Conservation (phyloP, 129 eudicot species). For the Helianthus tuberosus region DNA sequence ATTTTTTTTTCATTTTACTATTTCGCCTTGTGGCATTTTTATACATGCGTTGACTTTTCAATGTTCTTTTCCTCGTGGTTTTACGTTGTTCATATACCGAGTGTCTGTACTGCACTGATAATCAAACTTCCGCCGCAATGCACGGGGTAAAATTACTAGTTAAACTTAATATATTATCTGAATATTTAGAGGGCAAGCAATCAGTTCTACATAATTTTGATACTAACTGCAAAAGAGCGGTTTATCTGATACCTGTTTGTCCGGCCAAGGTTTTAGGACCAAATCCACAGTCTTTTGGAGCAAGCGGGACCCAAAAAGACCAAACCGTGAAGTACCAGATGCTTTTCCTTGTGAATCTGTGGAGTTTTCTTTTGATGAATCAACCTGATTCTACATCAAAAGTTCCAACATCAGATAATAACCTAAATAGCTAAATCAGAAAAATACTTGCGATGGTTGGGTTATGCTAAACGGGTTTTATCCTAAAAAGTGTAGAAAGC, state of each 20-base stretch:
- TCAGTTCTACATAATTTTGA: conserved; percentile 12
- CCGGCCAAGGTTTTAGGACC: conserved; percentile 78
- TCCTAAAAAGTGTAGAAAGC: too few relatives aligned
- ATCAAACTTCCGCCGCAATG: too few relatives aligned
- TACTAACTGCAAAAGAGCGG: not conserved
- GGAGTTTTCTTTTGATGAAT: conserved; percentile 62
- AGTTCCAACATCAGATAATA: conserved; percentile 7
- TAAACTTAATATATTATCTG: too few relatives aligned
- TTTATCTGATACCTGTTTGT: conserved; percentile 64
- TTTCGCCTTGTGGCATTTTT: too few relatives aligned
- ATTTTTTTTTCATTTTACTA: too few relatives aligned
- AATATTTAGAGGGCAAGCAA: not conserved
- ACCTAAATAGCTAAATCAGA: not conserved
- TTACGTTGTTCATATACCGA: too few relatives aligned
- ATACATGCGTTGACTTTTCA: too few relatives aligned
- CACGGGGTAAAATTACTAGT: too few relatives aligned
- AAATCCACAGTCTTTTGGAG: conserved; percentile 75
- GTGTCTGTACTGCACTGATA: too few relatives aligned
- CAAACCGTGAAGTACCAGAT: conserved; percentile 66
- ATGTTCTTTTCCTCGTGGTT: too few relatives aligned
- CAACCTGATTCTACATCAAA: conserved; percentile 55
- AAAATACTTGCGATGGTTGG: not conserved
- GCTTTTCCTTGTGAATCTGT: conserved; percentile 54
- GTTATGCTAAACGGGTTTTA: too few relatives aligned
- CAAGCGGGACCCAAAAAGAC: conserved; percentile 82